Evolutionary conservation across 2,329 filamentous ascomycete species (phyloP).

Genomic region (Aspergillus neotritici): DNA sequence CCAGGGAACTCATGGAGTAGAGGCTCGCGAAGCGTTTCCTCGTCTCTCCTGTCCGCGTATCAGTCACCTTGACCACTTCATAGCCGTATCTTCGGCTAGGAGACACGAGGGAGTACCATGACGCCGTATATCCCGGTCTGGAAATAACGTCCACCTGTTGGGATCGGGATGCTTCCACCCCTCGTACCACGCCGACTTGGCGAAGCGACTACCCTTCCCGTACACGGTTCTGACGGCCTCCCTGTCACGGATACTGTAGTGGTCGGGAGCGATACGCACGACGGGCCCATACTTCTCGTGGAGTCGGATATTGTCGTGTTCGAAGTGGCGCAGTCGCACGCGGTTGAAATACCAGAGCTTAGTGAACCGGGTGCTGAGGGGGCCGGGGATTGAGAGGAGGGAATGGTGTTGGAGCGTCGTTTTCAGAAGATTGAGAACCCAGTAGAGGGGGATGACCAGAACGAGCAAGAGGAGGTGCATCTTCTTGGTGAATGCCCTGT

Average conservation of each 20-base stretch:
- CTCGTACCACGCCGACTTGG: constrained; percentile 36
- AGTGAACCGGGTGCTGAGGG: constrained; percentile 42
- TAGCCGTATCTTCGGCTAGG: neutral
- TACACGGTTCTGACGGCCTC: constrained; percentile 41
- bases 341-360: constrained; percentile 41
- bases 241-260: constrained; percentile 44
- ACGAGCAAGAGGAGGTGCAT: no score
- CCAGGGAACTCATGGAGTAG: constrained; percentile 46
- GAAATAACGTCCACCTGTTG: constrained; percentile 28
- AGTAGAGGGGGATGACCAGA: no score
- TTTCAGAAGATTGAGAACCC: no score
- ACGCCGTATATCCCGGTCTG: constrained; percentile 29
- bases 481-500: no score
- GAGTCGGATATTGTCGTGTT: constrained; percentile 36
- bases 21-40: constrained; percentile 39
- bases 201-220: constrained; percentile 35
- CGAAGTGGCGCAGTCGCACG: constrained; percentile 34
- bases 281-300: constrained; percentile 40
- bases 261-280: constrained; percentile 46
- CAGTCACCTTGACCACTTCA: neutral
- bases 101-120: constrained; percentile 25
- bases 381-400: constrained; percentile 37
- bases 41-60: constrained; percentile 22
- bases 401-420: no score
- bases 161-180: constrained; percentile 27